Evolutionary conservation across 1,284 basidiomycete genomes (phyloP), one percentile per base, ranked within the genome.

Genomic region (Porodaedalea pini): DNA sequence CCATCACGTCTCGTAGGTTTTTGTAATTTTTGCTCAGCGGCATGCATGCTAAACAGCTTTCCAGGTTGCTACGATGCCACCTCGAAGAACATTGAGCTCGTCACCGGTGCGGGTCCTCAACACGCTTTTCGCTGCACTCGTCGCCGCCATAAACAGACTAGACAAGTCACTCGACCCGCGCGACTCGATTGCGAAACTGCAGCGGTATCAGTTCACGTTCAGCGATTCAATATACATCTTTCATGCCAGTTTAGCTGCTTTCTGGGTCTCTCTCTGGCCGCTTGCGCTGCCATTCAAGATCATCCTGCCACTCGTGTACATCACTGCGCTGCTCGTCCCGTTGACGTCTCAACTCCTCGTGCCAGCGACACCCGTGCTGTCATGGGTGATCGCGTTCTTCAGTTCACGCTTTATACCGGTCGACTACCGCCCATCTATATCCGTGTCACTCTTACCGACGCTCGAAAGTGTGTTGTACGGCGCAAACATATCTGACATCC

Each of bases 391-490:
- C 62, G 81, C 85, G 3, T 98, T 88, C 75, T 98, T 90, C 76
- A 86, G 87, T 17, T 91, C 90, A 39, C 80, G 88, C 45, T 97
- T 91, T 75, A 92, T 97, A 60, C 90, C 94, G 0, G 77, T 80
- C 8, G 63, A 73, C 2, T 84, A 82, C 67, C 78, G 94, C 2
- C 95, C 95, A 0, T 75, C 78, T 19, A 92, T 98, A 54, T 95
- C 92, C 65, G 95, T 99, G 56, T 88, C 91, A 8, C 81, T 98
- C 25, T 83, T 98, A 2, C 96, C 96, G 0, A 96, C 95, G 0
- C 82, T 98, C 56, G 96, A 99, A 71, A 88, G 90, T 7, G 92
- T 97, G 31, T 79, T 97, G 29, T 98, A 97, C 70, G 96, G 96
- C 8, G 95, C 94, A 51, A 98, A 98, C 74, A 95, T 98, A 61